Conservation (phyloP, 345 rosid genomes). For the Aquilaria sinensis region DNA sequence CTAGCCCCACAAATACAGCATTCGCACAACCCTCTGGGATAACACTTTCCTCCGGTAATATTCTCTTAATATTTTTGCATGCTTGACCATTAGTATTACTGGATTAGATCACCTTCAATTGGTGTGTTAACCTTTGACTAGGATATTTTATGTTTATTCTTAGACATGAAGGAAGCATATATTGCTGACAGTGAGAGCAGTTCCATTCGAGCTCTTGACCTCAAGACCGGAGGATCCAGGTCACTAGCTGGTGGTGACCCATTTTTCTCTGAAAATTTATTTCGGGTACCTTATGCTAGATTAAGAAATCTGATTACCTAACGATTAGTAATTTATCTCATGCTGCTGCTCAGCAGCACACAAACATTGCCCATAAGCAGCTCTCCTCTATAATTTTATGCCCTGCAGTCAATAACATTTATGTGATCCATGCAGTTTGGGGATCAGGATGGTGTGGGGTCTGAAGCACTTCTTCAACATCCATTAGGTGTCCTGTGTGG, state of each 20-base stretch:
- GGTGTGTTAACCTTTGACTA: not conserved
- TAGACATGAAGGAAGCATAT: constrained; percentile 64
- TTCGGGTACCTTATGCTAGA: constrained; percentile 41
- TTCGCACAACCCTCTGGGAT: constrained; percentile 96
- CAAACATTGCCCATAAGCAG: not conserved
- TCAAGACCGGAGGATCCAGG: constrained; percentile 84
- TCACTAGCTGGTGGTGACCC: constrained; percentile 89
- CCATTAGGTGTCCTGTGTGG: constrained; percentile 81
- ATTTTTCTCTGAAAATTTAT: constrained; percentile 72
- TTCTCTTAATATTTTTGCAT: constrained; percentile 8
- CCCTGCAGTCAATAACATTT: not conserved
- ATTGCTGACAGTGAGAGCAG: constrained; percentile 97
- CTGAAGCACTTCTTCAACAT: constrained; percentile 93
- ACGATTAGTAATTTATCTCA: constrained; percentile 1
- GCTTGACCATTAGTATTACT: not conserved
- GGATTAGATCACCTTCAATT: not conserved
- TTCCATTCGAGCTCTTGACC: constrained; percentile 81
- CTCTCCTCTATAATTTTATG: not conserved
- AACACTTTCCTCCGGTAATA: constrained; percentile 65
- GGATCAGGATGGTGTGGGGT: constrained; percentile 81
- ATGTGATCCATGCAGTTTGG: constrained; percentile 58
- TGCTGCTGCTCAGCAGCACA: not conserved
- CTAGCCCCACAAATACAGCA: constrained; percentile 70
- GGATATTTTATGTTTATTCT: constrained; percentile 11
- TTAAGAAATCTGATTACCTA: not conserved